phyloP scores from a whole-genome alignment of 805 yeast genomes.

The Hagleromyces aurorensis region DNA sequence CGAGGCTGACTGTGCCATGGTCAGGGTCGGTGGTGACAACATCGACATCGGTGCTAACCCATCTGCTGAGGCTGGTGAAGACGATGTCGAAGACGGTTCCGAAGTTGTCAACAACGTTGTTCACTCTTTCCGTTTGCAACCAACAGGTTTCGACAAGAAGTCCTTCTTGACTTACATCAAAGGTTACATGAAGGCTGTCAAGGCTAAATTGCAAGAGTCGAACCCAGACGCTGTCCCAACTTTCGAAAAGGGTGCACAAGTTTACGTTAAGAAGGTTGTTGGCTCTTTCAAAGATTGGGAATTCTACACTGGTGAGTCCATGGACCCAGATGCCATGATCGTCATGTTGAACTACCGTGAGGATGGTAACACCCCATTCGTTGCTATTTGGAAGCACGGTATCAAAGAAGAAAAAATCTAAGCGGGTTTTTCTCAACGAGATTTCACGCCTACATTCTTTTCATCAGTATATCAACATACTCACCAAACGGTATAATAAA shows the following conservation, averaged over 20 bases:
- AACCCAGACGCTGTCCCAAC: constrained; percentile 79
- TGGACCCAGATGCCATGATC: constrained; percentile 99
- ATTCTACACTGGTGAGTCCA: constrained; percentile 98
- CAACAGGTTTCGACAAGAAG: constrained; percentile 95
- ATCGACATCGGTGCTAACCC: constrained; percentile 99
- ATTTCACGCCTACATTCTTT: constrained; percentile 1
- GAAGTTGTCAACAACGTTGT: constrained; percentile 97
- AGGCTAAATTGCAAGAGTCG: constrained; percentile 81
- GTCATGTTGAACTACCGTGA: constrained; percentile 99
- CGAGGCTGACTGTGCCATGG: constrained; percentile 95
- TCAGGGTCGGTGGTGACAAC: constrained; percentile 83
- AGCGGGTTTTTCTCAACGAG: constrained; percentile 20
- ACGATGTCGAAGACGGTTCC: constrained; percentile 72
- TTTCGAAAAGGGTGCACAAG: constrained; percentile 96
- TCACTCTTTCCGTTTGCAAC: constrained; percentile 96
- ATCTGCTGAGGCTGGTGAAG: constrained; percentile 92
- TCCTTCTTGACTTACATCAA: constrained; percentile 94
- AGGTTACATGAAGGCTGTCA: constrained; percentile 97
- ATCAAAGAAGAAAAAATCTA: constrained; percentile 82
- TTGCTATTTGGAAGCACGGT: constrained; percentile 99
- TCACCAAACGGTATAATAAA: too few relatives aligned
- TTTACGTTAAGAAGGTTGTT: constrained; percentile 93
- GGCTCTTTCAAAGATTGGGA: constrained; percentile 98
- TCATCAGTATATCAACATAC: too few relatives aligned
- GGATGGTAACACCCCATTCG: constrained; percentile 97